Base-by-base conservation (phyloP, 805 yeast species). In the Metschnikowia arizonensis region DNA sequence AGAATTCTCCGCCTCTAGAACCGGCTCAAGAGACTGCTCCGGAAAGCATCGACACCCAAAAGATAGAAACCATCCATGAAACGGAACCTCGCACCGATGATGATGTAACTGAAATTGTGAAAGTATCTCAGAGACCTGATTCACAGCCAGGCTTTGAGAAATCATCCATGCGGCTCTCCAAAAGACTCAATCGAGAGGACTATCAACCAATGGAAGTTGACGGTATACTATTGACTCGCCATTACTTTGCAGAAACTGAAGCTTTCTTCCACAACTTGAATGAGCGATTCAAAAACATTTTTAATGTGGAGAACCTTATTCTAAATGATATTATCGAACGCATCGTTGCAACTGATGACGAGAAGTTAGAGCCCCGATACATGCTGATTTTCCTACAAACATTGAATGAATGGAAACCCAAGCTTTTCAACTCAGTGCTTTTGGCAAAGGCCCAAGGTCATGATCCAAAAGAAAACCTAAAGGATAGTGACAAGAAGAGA, bases 111-210 rank as follows among this genome's bases (percentile, higher is more conserved):
- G 40, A 19, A 7, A n/a, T 17, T 7, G 28, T 6, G 2, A 26
- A 25, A 17, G 32, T 12, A 4, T 18, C 28, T 12, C 40, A n/a
- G 17, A 26, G 21, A 18, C 10, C 24, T 11, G 40, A 37, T 19
- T 5, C 8, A n/a, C 11, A 25, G 12, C 5, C 30, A 15, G 12
- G n/a, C 7, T 19, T 24, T 2, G 55, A 50, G 18, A 47, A 50
- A 23, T 44, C 50, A 11, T 47, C 54, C 4, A 63, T 59, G 39
- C 46, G 72, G 33, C 50, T 67, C 1, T 67, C 72, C 0, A 62
- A 64, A 41, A 41, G 73, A 35, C 56, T 68, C 19, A 65, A 63
- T 14, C 59, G 59, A 19, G 52, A 47, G 4, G 72, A 61, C 23
- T 47, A 38, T 34, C 50, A 45, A 5, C 53, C 51, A 1, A 41